A percentile compares a stretch with the other conserved stretches of the same genome.
Conservation (phyloP, 164 flowering plant genomes). For the Dillenia suffruticosa region DNA sequence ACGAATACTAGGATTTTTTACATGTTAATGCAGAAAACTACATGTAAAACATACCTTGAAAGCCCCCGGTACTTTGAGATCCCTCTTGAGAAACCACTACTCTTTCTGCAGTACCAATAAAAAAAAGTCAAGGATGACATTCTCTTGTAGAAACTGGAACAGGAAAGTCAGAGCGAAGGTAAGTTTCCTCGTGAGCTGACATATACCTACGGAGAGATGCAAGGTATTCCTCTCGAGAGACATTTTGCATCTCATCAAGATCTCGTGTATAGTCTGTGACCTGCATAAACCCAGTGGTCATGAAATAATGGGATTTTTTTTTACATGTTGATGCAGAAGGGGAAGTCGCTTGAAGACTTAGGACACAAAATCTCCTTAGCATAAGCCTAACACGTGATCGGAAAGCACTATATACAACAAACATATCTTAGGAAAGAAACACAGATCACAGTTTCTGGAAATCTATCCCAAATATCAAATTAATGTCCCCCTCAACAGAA, state of each 20-base stretch:
- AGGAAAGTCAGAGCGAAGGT: slow-evolving; percentile 7
- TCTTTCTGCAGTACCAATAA: slow-evolving; percentile 63
- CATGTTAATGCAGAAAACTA: neutral
- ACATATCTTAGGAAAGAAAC: too few species aligned
- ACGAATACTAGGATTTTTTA: too few species aligned
- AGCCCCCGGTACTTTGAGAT: slow-evolving; percentile 82
- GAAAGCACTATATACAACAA: too few species aligned
- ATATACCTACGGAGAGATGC: slow-evolving; percentile 88
- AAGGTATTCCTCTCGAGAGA: slow-evolving; percentile 95
- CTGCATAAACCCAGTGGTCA: slow-evolving; percentile 36
- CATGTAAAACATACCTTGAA: slow-evolving; percentile 54
- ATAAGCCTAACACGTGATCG: too few species aligned
- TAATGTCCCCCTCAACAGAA: too few species aligned
- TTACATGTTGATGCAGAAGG: neutral
- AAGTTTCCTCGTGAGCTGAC: slow-evolving; percentile 1
- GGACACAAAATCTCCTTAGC: too few species aligned
- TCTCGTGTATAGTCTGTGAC: slow-evolving; percentile 94
- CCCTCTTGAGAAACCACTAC: slow-evolving; percentile 97
- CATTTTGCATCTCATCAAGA: slow-evolving; percentile 93
- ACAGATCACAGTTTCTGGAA: too few species aligned
- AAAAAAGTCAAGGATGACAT: neutral
- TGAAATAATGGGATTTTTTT: neutral
- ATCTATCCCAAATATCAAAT: too few species aligned
- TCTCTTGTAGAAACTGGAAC: neutral
- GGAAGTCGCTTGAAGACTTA: too few species aligned